Evolutionary conservation across 352 stramenopile genomes (phyloP), one percentile per base, ranked within the genome.

Genomic region (Phytophthora boehmeriae): DNA sequence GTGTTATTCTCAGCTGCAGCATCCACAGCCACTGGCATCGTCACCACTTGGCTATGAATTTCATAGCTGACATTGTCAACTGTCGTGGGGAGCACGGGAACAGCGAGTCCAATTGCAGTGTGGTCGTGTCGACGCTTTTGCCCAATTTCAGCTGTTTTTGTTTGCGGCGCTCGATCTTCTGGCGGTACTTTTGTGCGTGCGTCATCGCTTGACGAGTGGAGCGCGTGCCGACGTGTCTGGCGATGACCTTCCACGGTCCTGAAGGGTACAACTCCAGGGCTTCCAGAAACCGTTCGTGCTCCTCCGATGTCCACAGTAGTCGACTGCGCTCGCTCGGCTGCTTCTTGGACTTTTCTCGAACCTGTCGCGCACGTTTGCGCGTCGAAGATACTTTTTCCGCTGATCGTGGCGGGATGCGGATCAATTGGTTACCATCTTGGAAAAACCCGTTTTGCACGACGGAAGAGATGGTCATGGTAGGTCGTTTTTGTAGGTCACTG

Each of bases 241-340:
- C 68, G 27, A 80, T 73, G 34, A 73, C 20, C n/a, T 76, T 73
- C 72, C 72, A 80, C 23, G 72, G 72, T 4, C 72, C 72, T 4
- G 66, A 73, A 1, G 72, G 72, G 48, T 71, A 80, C 56, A 68
- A 54, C 39, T 75, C 64, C 36, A 80, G 48, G 13, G 64, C 71
- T 51, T 80, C 55, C n/a, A 80, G 71, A 60, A 80, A 80, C 0
- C 71, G 68, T n/a, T 75, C 65, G 56, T 80, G 71, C 60, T 77
- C 68, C 20, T 75, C 71, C 5, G 46, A 36, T 8, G 64, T 65
- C 71, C 71, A 80, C 10, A 74, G 45, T n/a, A 68, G 30, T 1
- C 49, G 53, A 49, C 35, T 68, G 52, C 59, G 59, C n/a, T 60
- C 59, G 38, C 45, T 68, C 52, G 63, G 47, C 17, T 45, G 59